Conservation (phyloP, 345 rosid species). For the Litchi chinensis region DNA sequence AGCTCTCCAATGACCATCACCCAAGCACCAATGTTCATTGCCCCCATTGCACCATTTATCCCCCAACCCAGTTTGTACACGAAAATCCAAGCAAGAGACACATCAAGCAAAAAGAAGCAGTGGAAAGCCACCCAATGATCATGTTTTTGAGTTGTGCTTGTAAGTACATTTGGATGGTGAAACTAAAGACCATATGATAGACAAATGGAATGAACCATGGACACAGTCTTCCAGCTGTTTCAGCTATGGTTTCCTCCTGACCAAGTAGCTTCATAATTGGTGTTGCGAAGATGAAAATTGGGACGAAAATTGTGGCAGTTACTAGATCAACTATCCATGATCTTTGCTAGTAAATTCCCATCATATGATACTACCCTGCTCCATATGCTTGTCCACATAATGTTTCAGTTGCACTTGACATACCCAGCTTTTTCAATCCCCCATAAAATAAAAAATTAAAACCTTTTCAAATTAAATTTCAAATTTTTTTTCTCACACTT, state of each 20-base stretch:
- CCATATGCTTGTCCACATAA: constrained; percentile 68
- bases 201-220: constrained; percentile 57
- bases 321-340: constrained; percentile 50
- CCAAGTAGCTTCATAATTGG: constrained; percentile 47
- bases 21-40: constrained; percentile 36
- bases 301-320: constrained; percentile 40
- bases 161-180: constrained; percentile 56
- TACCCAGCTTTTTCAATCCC: constrained; percentile 40
- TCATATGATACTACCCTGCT: constrained; percentile 61
- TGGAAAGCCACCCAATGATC: constrained; percentile 43
- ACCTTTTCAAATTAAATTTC: too few relatives aligned
- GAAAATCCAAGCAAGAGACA: constrained; percentile 44
- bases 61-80: constrained; percentile 43
- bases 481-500: too few relatives aligned
- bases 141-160: constrained; percentile 60
- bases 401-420: constrained; percentile 65
- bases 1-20: constrained; percentile 30
- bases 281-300: constrained; percentile 42
- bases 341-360: constrained; percentile 59
- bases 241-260: constrained; percentile 42
- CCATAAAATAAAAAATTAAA: too few relatives aligned
- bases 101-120: constrained; percentile 33
- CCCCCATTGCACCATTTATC: constrained; percentile 52
- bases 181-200: constrained; percentile 36
- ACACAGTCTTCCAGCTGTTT: constrained; percentile 42